Base-by-base conservation (phyloP, 2,329 filamentous ascomycete species). In the Colletotrichum aenigma region DNA sequence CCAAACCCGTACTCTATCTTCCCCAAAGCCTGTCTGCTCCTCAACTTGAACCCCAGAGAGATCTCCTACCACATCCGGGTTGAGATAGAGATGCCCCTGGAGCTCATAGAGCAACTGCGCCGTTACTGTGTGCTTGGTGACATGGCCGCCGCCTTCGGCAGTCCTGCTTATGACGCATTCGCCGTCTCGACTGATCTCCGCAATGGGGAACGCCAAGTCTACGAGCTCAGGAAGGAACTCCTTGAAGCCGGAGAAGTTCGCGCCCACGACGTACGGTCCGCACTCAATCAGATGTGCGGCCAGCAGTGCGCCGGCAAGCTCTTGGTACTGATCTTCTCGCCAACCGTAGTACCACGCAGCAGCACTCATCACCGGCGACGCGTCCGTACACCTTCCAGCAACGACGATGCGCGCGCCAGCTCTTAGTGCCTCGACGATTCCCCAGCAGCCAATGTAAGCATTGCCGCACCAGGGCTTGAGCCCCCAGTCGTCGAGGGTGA, bases 281-380 rank as follows among this genome's bases (percentile, higher is more conserved):
- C 88, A 89, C 75, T 90, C 88, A 70, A 89, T 89, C n/a, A 89
- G 79, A 80, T 89, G 87, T 2, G 87, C 88, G 2, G 86, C 87
- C 28, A 89, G 81, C 1, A 89, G 74, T 0, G 86, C 81, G 0
- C 86, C 85, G 2, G 88, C 88, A 9, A 90, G 85, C 30, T 83
- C 77, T 75, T 90, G 85, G 70, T 87, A 89, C 55, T 87, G 83
- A 0, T 81, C 83, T 34, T 85, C 84, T 0, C 73, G 70, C 89
- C 89, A 91, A 2, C 82, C 81, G 76, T 90, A 84, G 88, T 89
- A 91, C 79, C 84, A 90, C 82, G 87, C 88, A 0, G 89, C 88
- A 0, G 88, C 88, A 0, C 86, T 89, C 32, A 90, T 89, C 3
- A 90, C 88, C 0, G 87, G 87, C 9, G 83, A 85, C 0, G 87